Conservation (phyloP, 208 protist genomes). For the Trypanosoma cruzi region DNA sequence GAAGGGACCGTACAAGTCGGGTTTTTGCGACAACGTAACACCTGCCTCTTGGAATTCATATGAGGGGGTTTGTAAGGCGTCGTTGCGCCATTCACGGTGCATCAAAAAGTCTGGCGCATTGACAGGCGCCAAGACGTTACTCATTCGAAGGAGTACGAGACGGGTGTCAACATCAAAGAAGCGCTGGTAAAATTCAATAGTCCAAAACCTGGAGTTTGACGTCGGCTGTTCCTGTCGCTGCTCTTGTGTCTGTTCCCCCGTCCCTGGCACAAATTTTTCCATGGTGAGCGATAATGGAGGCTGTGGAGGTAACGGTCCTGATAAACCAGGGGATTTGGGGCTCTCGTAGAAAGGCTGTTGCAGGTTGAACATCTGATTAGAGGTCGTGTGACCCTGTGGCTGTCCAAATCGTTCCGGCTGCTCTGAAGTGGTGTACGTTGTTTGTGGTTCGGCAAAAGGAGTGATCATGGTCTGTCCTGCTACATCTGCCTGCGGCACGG, state of each 20-base stretch:
- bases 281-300: neutral
- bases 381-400: neutral
- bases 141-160: conserved; percentile 77
- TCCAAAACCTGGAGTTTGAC: conserved; percentile 76
- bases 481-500: conserved; percentile 5
- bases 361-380: neutral
- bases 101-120: conserved; percentile 84
- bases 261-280: neutral
- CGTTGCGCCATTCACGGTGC: conserved; percentile 74
- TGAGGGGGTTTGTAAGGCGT: conserved; percentile 10
- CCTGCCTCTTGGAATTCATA: conserved; percentile 43
- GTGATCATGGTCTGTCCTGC: conserved; percentile 6
- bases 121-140: conserved; percentile 63
- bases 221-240: neutral
- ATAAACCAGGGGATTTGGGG: neutral
- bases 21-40: conserved; percentile 50
- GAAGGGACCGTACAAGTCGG: conserved; percentile 92
- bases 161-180: conserved; percentile 92
- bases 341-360: conserved; percentile 19
- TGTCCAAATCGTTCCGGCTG: neutral
- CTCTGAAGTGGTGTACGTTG: conserved; percentile 11
- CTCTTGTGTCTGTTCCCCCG: conserved; percentile 9
- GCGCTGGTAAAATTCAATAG: conserved; percentile 85
- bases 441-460: conserved; percentile 5
- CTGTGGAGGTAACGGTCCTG: neutral